These are phyloP conservation scores for Chytriomyces sp. DNA, from an alignment of 192 early-diverging fungal species.

Conservation along the genomic window DNA sequence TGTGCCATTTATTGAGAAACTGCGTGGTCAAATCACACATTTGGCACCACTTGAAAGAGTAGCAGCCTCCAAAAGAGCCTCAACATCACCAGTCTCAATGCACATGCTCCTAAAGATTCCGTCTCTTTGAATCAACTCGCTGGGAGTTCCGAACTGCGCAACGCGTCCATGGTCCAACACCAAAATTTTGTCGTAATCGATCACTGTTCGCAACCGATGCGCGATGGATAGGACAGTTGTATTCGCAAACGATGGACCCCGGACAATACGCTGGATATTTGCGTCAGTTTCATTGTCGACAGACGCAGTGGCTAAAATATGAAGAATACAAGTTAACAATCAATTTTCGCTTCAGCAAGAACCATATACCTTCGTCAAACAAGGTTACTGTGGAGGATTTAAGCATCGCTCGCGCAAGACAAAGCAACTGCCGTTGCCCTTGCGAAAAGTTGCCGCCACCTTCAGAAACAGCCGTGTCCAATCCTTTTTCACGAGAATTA, in stretches of 20 bases:
- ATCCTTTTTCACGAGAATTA: slow-evolving; percentile 37
- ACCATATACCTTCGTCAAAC: slow-evolving; percentile 34
- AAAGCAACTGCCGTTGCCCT: slow-evolving; percentile 72
- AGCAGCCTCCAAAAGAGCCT: slow-evolving; percentile 59
- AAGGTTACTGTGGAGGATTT: slow-evolving; percentile 25
- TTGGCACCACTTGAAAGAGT: slow-evolving; percentile 38
- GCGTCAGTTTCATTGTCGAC: slow-evolving; percentile 68
- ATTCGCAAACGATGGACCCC: slow-evolving; percentile 64
- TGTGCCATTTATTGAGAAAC: too few species aligned
- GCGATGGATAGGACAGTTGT: slow-evolving; percentile 85
- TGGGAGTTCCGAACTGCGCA: slow-evolving; percentile 72
- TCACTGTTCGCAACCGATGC: slow-evolving; percentile 37
- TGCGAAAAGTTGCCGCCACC: slow-evolving; percentile 87
- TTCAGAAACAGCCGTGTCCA: slow-evolving; percentile 74
- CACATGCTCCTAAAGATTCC: slow-evolving; percentile 82
- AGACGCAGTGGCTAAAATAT: slow-evolving; percentile 86
- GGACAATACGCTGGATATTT: slow-evolving; percentile 81
- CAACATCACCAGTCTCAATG: slow-evolving; percentile 77
- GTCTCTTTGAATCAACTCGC: slow-evolving; percentile 57
- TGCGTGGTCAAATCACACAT: too few species aligned
- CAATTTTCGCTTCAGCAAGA: not conserved
- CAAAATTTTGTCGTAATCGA: slow-evolving; percentile 65
- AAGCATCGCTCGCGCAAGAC: slow-evolving; percentile 47
- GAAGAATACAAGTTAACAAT: slow-evolving; percentile 60
- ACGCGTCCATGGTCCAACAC: slow-evolving; percentile 78